Percentiles rank a stretch among this genome's conserved stretches.
These are phyloP conservation scores for Pneumocystis oryctolagi DNA, from an alignment of 1,139 yeast genomes.

Conservation along the genomic window DNA sequence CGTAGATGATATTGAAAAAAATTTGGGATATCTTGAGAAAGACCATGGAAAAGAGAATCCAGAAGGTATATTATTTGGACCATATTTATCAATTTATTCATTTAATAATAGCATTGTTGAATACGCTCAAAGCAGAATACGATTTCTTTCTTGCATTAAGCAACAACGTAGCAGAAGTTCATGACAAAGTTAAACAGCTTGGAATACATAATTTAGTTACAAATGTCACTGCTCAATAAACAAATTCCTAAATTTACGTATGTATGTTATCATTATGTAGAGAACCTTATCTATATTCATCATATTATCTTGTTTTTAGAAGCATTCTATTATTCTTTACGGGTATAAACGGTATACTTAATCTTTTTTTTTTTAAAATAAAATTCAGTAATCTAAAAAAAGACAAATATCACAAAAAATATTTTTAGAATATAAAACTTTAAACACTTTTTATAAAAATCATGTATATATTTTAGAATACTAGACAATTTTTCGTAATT, in stretches of 20 bases:
- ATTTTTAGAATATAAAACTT: too few relatives aligned
- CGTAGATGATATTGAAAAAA: slow-evolving; percentile 56
- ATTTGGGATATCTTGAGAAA: slow-evolving; percentile 54
- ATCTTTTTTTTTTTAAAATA: too few relatives aligned
- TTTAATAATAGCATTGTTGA: slow-evolving; percentile 37
- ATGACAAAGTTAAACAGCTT: slow-evolving; percentile 39
- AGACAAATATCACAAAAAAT: too few relatives aligned
- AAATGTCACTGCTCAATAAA: neutral
- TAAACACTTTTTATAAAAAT: too few relatives aligned
- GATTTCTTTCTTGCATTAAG: slow-evolving; percentile 79
- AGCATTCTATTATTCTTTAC: neutral
- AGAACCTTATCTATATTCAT: too few relatives aligned
- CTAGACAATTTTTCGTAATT: too few relatives aligned
- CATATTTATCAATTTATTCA: slow-evolving; percentile 25
- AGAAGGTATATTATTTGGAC: slow-evolving; percentile 20
- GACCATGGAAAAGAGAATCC: slow-evolving; percentile 28
- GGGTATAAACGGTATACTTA: too few relatives aligned
- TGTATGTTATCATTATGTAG: neutral
- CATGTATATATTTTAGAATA: too few relatives aligned
- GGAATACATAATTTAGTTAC: slow-evolving; percentile 1
- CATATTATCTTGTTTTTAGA: too few relatives aligned
- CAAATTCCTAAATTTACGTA: neutral
- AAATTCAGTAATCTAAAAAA: too few relatives aligned
- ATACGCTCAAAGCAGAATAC: slow-evolving; percentile 69
- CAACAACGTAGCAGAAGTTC: slow-evolving; percentile 77